Conservation (phyloP, 306 rosid genomes). For the Malus sieversii region DNA sequence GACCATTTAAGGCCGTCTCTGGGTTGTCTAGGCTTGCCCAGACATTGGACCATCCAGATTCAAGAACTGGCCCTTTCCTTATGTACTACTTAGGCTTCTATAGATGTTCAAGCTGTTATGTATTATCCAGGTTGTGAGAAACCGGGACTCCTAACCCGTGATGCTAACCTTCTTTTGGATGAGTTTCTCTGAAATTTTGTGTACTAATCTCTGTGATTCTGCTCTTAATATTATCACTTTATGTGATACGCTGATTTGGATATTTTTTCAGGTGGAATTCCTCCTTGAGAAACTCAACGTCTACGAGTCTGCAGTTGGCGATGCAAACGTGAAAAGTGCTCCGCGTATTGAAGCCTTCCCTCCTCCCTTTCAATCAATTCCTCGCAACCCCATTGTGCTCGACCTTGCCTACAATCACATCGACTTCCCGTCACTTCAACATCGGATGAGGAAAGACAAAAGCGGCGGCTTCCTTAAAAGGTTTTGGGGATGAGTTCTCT, state of each 20-base stretch:
- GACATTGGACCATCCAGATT: neutral
- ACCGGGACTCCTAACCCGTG: neutral
- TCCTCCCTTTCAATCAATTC: constrained; percentile 36
- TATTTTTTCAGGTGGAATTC: constrained; percentile 13
- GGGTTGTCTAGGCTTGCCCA: neutral
- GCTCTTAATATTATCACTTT: neutral
- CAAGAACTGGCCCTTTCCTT: neutral
- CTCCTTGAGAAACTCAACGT: constrained; percentile 40
- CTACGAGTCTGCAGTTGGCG: constrained; percentile 43
- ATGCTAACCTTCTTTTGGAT: neutral
- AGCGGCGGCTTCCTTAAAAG: constrained; percentile 50
- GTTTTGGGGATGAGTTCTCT: constrained; percentile 38
- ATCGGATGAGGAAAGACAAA: constrained; percentile 51
- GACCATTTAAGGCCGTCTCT: neutral
- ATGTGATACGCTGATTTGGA: neutral
- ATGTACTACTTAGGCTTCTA: neutral
- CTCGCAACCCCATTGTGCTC: constrained; percentile 51
- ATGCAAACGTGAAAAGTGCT: constrained; percentile 28
- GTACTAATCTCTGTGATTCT: neutral
- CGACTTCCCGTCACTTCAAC: constrained; percentile 49
- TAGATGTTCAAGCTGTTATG: neutral
- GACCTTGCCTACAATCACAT: constrained; percentile 47
- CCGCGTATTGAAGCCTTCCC: constrained; percentile 44
- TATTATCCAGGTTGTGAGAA: neutral
- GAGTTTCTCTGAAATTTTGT: neutral